These are phyloP conservation scores for Leccinum rimulosum DNA, from an alignment of 768 basidiomycete species.

Conservation along the genomic window DNA sequence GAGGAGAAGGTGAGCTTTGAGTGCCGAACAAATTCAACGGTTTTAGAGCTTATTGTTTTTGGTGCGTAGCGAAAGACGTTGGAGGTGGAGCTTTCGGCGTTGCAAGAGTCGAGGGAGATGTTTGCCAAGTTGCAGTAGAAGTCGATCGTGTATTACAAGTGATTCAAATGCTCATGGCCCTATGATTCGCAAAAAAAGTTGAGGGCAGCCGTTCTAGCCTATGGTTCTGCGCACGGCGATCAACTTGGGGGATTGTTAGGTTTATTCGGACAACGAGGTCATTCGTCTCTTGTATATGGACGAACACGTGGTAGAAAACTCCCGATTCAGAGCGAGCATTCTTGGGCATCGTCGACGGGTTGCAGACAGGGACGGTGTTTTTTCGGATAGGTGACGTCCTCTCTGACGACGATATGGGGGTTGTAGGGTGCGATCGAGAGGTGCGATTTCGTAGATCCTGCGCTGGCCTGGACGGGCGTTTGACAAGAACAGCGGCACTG, in stretches of 20 bases:
- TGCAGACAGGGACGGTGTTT: conserved; percentile 92
- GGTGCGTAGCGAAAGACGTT: conserved; percentile 35
- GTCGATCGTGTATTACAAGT: not conserved
- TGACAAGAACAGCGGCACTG: no score
- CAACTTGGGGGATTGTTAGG: conserved; percentile 38
- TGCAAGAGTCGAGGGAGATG: conserved; percentile 71
- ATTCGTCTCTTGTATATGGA: conserved; percentile 88
- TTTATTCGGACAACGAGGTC: conserved; percentile 84
- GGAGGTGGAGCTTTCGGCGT: conserved; percentile 75
- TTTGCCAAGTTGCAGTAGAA: conserved; percentile 62
- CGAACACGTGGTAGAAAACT: conserved; percentile 53
- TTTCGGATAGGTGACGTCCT: conserved; percentile 25
- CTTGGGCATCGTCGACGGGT: conserved; percentile 54
- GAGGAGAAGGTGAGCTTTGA: conserved; percentile 66
- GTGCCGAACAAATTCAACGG: no score
- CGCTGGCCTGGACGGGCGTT: no score
- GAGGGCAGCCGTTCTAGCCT: no score
- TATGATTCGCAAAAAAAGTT: conserved; percentile 55
- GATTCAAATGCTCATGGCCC: no score
- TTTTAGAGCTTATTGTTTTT: not conserved
- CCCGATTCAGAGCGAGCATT: conserved; percentile 65
- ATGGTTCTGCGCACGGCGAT: not conserved
- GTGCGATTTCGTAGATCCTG: no score
- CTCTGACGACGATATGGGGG: no score
- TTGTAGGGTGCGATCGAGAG: no score